Percentiles rank a stretch among this genome's conserved stretches.
These are phyloP conservation scores for Candida caryicola DNA, from an alignment of 805 yeast species.

Conservation along the genomic window DNA sequence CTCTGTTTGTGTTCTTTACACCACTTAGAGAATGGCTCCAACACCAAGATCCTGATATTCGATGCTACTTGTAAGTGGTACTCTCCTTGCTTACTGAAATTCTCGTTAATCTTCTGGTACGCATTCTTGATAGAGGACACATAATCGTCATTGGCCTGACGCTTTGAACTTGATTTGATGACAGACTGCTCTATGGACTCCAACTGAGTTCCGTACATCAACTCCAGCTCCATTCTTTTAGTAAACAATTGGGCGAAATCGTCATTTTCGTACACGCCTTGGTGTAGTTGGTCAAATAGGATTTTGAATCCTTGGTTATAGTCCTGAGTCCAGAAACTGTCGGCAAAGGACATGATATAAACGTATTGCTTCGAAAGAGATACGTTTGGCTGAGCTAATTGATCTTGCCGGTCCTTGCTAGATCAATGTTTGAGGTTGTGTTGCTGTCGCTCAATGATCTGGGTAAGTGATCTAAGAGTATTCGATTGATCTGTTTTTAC, in stretches of 20 bases:
- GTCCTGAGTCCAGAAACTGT: slow-evolving; percentile 75
- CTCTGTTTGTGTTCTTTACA: slow-evolving; percentile 67
- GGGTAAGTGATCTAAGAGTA: not conserved
- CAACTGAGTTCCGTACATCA: slow-evolving; percentile 58
- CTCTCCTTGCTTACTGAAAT: slow-evolving; percentile 56
- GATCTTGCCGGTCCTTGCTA: too few relatives aligned
- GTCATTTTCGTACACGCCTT: slow-evolving; percentile 68
- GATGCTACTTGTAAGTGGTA: slow-evolving; percentile 60
- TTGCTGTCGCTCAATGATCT: too few relatives aligned
- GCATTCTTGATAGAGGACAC: slow-evolving; percentile 66
- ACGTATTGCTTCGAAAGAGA: too few relatives aligned
- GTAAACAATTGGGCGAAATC: slow-evolving; percentile 64
- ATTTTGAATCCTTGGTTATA: slow-evolving; percentile 51
- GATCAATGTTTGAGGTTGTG: too few relatives aligned
- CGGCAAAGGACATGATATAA: slow-evolving; percentile 60
- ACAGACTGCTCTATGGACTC: slow-evolving; percentile 39
- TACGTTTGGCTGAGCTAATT: too few relatives aligned
- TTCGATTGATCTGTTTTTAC: not conserved
- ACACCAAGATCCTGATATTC: slow-evolving; percentile 56
- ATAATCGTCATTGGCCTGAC: slow-evolving; percentile 48
- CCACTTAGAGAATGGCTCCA: slow-evolving; percentile 74
- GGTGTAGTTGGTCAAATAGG: slow-evolving; percentile 51
- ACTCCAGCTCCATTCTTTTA: slow-evolving; percentile 71
- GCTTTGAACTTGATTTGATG: slow-evolving; percentile 40
- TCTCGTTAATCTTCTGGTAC: slow-evolving; percentile 52